Percentiles rank a stretch among this genome's conserved stretches.
phyloP scores from a whole-genome alignment of 345 rosid species.

The Populus ilicifolia region DNA sequence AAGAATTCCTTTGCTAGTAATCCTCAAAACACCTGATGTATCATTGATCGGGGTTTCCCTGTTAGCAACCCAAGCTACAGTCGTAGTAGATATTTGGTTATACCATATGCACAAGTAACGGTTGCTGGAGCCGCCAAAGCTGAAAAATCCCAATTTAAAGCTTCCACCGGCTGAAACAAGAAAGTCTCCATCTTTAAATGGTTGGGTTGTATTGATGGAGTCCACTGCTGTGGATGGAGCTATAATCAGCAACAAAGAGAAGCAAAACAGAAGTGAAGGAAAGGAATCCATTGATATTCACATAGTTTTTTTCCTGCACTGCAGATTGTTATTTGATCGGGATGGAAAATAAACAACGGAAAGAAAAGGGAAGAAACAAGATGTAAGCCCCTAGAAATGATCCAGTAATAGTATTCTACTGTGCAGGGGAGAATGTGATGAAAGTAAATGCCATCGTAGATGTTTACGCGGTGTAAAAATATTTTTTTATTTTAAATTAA shows the following conservation, averaged over 20 bases:
- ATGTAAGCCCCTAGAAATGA: background rate
- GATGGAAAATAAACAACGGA: background rate
- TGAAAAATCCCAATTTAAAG: background rate
- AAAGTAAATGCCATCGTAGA: background rate
- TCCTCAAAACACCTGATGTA: background rate
- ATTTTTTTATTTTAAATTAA: too few relatives aligned
- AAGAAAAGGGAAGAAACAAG: background rate
- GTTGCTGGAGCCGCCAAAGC: background rate
- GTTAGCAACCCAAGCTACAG: constrained; percentile 8
- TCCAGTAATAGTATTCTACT: background rate
- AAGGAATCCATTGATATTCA: background rate
- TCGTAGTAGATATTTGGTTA: background rate
- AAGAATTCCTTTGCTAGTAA: background rate
- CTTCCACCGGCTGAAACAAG: background rate
- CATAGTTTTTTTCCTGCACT: background rate
- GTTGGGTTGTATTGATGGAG: background rate
- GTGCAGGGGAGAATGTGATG: too few relatives aligned
- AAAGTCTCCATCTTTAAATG: background rate
- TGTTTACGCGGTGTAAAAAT: background rate
- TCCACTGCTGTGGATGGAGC: background rate
- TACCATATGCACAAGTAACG: background rate
- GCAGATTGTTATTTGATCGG: background rate
- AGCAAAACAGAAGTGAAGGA: background rate
- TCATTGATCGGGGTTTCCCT: background rate
- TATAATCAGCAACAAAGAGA: background rate